phyloP scores from a whole-genome alignment of 148 eudicot genomes.

The Mesembryanthemum crystallinum region DNA sequence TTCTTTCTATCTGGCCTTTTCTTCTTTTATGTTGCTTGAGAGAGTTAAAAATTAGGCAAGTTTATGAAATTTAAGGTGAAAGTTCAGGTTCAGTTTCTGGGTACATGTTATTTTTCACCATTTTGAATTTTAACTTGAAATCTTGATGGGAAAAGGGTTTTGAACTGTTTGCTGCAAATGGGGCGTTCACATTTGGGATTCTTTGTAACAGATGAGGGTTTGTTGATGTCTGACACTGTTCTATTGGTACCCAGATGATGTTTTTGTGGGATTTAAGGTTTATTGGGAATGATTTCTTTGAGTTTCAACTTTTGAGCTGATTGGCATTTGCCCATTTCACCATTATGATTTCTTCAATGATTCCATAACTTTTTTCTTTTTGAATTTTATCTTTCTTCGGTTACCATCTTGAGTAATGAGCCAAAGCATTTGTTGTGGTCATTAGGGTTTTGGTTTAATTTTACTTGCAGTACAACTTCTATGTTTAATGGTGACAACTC shows the following conservation, averaged over 20 bases:
- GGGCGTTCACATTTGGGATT: constrained; percentile 9
- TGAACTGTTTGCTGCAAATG: background rate
- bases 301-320: background rate
- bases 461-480: background rate
- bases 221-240: constrained; percentile 11
- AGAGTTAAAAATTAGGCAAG: background rate
- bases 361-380: background rate
- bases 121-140: background rate
- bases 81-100: background rate
- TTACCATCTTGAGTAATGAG: background rate
- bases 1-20: constrained; percentile 1
- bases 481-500: background rate
- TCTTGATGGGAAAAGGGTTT: background rate
- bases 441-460: background rate
- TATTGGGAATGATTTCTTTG: constrained; percentile 10
- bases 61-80: background rate
- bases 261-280: background rate
- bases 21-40: background rate
- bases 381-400: too few relatives aligned
- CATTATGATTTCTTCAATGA: background rate
- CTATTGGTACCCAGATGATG: constrained; percentile 13
- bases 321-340: constrained; percentile 11
- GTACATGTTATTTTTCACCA: background rate
- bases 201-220: background rate
- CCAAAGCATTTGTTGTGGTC: background rate